phyloP scores from a whole-genome alignment of 176 grass and related monocot genomes.

The Eremochloa ophiuroides region DNA sequence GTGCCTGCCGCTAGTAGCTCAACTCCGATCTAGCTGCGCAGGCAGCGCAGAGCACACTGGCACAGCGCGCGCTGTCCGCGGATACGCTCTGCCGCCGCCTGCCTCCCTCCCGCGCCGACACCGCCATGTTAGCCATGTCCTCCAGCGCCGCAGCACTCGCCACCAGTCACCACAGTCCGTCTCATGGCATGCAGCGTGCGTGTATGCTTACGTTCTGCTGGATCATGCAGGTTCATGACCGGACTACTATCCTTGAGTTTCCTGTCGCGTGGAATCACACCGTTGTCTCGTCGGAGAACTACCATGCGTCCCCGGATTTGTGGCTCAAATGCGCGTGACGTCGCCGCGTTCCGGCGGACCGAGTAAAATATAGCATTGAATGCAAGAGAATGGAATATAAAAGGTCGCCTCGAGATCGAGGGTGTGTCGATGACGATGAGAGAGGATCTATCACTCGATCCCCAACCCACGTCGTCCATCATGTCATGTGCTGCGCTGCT shows the following conservation, averaged over 20 bases:
- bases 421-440: neutral
- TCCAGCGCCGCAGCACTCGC: neutral
- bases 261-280: neutral
- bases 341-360: neutral
- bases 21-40: neutral
- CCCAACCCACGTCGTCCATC: neutral
- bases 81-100: neutral
- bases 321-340: neutral
- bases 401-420: neutral
- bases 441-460: slow-evolving; percentile 1
- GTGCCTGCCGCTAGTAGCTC: neutral
- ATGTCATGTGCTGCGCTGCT: no score
- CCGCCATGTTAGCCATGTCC: slow-evolving; percentile 22
- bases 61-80: neutral
- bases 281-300: neutral
- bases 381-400: neutral
- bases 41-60: neutral
- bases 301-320: neutral
- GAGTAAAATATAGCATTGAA: neutral
- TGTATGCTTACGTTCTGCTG: neutral
- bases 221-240: neutral
- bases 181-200: neutral
- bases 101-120: neutral
- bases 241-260: neutral
- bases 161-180: neutral